A percentile compares a stretch with the other conserved stretches of the same genome.
These are phyloP conservation scores for Jamesozyma hellenica DNA, from an alignment of 805 yeast genomes.

Conservation along the genomic window DNA sequence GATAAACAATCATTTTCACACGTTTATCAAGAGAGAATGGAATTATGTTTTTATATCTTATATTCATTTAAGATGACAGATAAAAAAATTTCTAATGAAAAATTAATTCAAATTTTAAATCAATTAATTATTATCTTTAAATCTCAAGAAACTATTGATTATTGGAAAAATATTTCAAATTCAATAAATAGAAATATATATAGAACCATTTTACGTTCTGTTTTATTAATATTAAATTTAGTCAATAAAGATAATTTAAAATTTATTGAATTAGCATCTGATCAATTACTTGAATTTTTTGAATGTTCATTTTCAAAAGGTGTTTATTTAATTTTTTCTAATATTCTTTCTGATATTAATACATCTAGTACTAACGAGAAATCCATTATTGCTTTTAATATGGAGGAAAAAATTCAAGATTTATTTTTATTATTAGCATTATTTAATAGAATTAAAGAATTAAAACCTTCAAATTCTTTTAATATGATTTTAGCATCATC, in stretches of 20 bases:
- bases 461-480: conserved; percentile 40
- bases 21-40: conserved; percentile 53
- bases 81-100: conserved; percentile 16
- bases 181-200: conserved; percentile 35
- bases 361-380: conserved; percentile 31
- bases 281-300: conserved; percentile 47
- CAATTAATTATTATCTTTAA: conserved; percentile 30
- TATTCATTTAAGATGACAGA: conserved; percentile 21
- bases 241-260: conserved; percentile 29
- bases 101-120: conserved; percentile 18
- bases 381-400: conserved; percentile 25
- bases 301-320: conserved; percentile 58
- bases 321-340: conserved; percentile 45
- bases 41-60: conserved; percentile 47
- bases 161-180: conserved; percentile 34
- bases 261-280: conserved; percentile 39
- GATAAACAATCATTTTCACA: conserved; percentile 37
- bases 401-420: conserved; percentile 52
- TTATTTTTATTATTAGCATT: conserved; percentile 51
- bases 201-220: conserved; percentile 51
- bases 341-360: conserved; percentile 46
- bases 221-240: conserved; percentile 39
- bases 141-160: conserved; percentile 42
- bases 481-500: conserved; percentile 41
- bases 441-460: conserved; percentile 45